Evolutionary conservation across 805 yeast species (phyloP), one percentile per base, ranked within the genome.

Genomic region (Cyberlindnera xylosilytica): DNA sequence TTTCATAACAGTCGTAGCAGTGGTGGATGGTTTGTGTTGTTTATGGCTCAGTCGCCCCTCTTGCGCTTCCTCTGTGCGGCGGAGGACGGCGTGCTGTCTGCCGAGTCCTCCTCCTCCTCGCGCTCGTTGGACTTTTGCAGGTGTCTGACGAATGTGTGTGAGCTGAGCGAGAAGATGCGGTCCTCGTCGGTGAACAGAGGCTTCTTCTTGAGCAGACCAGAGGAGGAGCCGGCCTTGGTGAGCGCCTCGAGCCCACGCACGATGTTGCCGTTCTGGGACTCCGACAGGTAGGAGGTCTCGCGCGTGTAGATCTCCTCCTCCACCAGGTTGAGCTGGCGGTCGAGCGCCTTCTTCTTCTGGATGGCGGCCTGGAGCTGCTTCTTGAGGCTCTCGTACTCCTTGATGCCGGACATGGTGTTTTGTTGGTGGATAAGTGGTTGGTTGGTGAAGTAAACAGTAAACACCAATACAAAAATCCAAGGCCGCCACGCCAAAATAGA

Each of bases 181-280:
- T 88, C 97, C 27, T 83, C 85, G 48, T 86, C 91, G 0, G 80
- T 69, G 65, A 76, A 74, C 39, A 71, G 59, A 45, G 75, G 66
- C 63, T 78, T 70, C 63, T 58, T 53, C 40, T 57, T 49, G 31
- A 63, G 50, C 5, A 40, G 26, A 6, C 38, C 15, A 13, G 28
- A 12, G 11, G 45, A 17, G 0, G 56, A 35, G 20, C 67, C 63
- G 51, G 83, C 85, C 37, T 82, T 72, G 56, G 46, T 42, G 9
- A 86, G 84, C 53, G 79, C 83, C 37, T 90, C 97, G 55, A 89
- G 90, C 1, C 98, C 98, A 49, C 84, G 83, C n/a, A 88, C 84
- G 20, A 91, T 83, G 61, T 87, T 90, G 0, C 97, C 90, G 22
- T 71, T 62, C 22, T 67, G 62, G 44, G 87, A 78, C 39, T 84